Base-by-base conservation (phyloP, 2,329 filamentous ascomycete species). In the Calonectria naviculata region DNA sequence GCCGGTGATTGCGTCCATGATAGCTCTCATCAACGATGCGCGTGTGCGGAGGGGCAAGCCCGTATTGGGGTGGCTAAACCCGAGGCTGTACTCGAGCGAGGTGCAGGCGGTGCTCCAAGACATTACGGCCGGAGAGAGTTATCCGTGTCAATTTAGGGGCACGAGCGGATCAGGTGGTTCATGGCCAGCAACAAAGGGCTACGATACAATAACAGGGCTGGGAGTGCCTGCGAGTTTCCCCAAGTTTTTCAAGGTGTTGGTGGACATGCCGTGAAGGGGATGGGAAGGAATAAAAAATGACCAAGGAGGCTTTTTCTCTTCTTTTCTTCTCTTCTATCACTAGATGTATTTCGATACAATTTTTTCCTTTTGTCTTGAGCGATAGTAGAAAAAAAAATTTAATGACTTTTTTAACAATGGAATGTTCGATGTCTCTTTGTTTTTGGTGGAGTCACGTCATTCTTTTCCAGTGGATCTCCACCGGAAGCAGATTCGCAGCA, bases 11-110 rank as follows among this genome's bases (percentile, higher is more conserved):
- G 89, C 88, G 5, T 82, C 87, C 28, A 85, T 91, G 78, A 80
- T 91, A 58, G 86, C 88, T 4, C 80, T 89, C 5, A 83, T 90
- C 67, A 90, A 91, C 70, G 89, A 90, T 67, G 85, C 84, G 65
- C 80, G 88, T n/a, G 77, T 89, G 56, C 81, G 85, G 3, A 80
- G 79, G 2, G 87, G 87, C 5, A 89, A 87, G 83, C 77, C 80
- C 7, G 80, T 84, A 1, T 78, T 90, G 10, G 90, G 89, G 0
- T 91, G 87, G 82, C 79, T 90, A 41, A 91, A 90, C 73, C 84
- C 85, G 31, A 73, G 79, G 46, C 78, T 90, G 29, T 89, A 90
- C 74, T 82, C 82, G 4, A 56, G 74, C 1, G 69, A 79, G 63
- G 83, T 87, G 26, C 80, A 79, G 41, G 72, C 61, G 0, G 80